These are phyloP conservation scores for Colletotrichum orchidophilum DNA, from an alignment of 2,329 filamentous ascomycete species.

Conservation along the genomic window DNA sequence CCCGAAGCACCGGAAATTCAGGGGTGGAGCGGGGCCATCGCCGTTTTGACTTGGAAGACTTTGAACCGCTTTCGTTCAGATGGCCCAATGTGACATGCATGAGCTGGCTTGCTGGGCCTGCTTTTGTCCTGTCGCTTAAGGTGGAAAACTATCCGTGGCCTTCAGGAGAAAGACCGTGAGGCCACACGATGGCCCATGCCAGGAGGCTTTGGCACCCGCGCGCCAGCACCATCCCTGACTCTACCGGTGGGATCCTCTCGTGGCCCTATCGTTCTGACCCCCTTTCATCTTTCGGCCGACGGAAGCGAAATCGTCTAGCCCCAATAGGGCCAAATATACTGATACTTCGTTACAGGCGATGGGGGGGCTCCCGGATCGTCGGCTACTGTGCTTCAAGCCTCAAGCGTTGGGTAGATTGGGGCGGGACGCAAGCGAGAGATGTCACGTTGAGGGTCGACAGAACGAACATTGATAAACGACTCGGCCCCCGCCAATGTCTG, in stretches of 20 bases:
- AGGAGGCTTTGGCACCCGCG: neutral
- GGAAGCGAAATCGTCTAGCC: constrained; percentile 2
- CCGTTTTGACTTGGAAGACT: no score
- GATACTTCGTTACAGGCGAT: neutral
- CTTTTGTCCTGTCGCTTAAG: neutral
- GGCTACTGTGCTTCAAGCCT: constrained; percentile 11
- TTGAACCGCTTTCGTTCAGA: constrained; percentile 5
- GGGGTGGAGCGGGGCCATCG: constrained; percentile 11
- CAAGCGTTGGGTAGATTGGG: constrained; percentile 20
- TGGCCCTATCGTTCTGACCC: neutral
- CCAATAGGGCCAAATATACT: no score
- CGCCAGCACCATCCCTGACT: constrained; percentile 4
- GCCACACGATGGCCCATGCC: neutral
- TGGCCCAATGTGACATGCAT: constrained; percentile 13
- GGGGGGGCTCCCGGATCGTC: constrained; percentile 19
- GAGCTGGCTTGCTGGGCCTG: neutral
- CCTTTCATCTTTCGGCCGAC: constrained; percentile 14
- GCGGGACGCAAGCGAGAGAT: neutral
- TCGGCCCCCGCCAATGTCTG: neutral
- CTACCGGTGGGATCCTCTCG: neutral
- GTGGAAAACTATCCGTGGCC: neutral
- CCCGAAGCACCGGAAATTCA: constrained; percentile 1
- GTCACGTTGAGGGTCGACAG: neutral
- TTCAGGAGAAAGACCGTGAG: neutral
- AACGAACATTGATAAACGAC: constrained; percentile 14